phyloP scores from a whole-genome alignment of 768 basidiomycete species.

The Mycena vitilis region DNA sequence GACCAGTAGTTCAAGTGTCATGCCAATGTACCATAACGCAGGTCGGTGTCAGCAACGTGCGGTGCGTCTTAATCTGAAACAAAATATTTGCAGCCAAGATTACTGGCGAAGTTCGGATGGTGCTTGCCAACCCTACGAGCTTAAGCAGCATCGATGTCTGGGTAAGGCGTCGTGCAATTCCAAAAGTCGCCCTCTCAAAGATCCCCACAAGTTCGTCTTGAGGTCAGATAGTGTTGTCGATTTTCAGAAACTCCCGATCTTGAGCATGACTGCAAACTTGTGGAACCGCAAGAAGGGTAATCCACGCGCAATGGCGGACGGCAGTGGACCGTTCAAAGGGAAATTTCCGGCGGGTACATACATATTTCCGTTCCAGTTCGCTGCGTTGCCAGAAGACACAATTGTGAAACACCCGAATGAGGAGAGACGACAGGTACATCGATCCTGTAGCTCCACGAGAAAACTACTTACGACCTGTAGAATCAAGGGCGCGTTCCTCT shows the following conservation, averaged over 20 bases:
- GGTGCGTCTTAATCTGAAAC: background rate
- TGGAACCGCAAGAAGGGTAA: conserved; percentile 34
- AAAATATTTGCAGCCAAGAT: conserved; percentile 9
- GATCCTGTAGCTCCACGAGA: no score
- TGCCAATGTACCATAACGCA: conserved; percentile 34
- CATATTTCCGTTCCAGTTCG: conserved; percentile 33
- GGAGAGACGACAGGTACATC: conserved; percentile 17
- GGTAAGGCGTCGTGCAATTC: conserved; percentile 2
- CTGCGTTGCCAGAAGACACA: conserved; percentile 25
- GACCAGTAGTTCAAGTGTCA: background rate
- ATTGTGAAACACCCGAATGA: conserved; percentile 31
- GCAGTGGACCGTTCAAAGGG: conserved; percentile 20
- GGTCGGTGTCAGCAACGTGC: background rate
- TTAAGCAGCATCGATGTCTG: conserved; percentile 32
- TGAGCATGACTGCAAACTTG: conserved; percentile 20
- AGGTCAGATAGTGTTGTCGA: conserved; percentile 29
- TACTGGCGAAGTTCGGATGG: conserved; percentile 31
- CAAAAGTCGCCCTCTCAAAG: background rate
- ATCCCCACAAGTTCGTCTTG: conserved; percentile 9
- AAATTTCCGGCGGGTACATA: conserved; percentile 31
- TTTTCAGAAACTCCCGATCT: conserved; percentile 11
- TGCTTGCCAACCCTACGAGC: conserved; percentile 21
- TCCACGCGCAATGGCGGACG: conserved; percentile 2
- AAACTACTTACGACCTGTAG: conserved; percentile 4
- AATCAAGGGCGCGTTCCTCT: conserved; percentile 31